Evolutionary conservation across 2,329 filamentous ascomycete genomes (phyloP).

Genomic region (Trichoderma cornu-damae): DNA sequence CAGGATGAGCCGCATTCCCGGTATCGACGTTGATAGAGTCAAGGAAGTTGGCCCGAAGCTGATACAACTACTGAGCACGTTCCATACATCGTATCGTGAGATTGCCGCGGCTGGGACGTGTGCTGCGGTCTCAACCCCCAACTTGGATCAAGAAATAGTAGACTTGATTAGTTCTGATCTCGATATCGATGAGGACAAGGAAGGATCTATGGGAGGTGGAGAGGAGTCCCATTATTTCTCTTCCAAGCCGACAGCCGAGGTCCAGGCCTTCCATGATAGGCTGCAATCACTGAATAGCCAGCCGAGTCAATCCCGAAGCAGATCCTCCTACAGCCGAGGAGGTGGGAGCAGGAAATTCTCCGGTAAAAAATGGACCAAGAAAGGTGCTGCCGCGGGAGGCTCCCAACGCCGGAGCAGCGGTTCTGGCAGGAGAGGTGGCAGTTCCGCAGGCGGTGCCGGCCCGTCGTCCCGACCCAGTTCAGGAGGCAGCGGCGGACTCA

Average conservation of each 20-base stretch:
- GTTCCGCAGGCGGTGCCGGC: constrained; percentile 15
- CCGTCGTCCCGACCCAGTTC: constrained; percentile 22
- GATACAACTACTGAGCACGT: constrained; percentile 51
- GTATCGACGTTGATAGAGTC: constrained; percentile 60
- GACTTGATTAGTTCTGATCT: constrained; percentile 50
- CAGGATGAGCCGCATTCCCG: constrained; percentile 58
- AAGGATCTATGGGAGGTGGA: constrained; percentile 36
- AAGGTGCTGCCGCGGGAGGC: constrained; percentile 26
- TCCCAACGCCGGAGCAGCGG: constrained; percentile 30
- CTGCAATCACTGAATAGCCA: constrained; percentile 30
- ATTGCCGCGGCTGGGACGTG: neutral
- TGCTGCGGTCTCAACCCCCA: constrained; percentile 24
- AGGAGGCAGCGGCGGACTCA: constrained; percentile 22
- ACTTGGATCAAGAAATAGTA: constrained; percentile 41
- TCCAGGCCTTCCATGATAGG: constrained; percentile 33
- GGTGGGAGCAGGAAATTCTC: constrained; percentile 28
- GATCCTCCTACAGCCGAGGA: constrained; percentile 26
- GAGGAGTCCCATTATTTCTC: constrained; percentile 48
- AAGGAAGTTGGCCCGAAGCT: constrained; percentile 56
- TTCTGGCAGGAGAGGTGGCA: constrained; percentile 30
- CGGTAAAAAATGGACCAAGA: constrained; percentile 30
- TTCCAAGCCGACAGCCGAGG: constrained; percentile 26
- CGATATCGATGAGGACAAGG: constrained; percentile 36
- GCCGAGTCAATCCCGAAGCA: constrained; percentile 26
- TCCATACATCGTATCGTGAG: constrained; percentile 43